Evolutionary conservation across 768 basidiomycete genomes (phyloP).

Genomic region (Phlebiopsis flavidoalba): DNA sequence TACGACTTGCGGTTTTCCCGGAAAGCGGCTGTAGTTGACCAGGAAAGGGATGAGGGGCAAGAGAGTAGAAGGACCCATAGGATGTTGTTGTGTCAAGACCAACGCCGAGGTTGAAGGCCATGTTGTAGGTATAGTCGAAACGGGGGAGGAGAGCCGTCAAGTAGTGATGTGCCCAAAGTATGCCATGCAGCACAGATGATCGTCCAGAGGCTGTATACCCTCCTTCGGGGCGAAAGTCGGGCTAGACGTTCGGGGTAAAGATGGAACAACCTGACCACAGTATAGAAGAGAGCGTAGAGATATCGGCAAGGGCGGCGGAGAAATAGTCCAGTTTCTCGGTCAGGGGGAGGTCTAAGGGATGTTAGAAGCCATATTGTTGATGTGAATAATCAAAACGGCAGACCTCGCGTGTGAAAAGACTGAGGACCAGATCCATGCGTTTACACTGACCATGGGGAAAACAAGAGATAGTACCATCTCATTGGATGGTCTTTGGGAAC

Average conservation of each 20-base stretch:
- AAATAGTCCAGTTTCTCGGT: slow-evolving; percentile 97
- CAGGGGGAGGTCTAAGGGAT: slow-evolving; percentile 55
- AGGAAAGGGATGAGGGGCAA: slow-evolving; percentile 42
- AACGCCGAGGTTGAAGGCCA: slow-evolving; percentile 71
- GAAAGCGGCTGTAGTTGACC: slow-evolving; percentile 55
- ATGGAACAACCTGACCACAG: slow-evolving; percentile 71
- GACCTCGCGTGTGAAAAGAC: slow-evolving; percentile 93
- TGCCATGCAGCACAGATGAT: slow-evolving; percentile 43
- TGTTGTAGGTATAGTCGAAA: slow-evolving; percentile 95
- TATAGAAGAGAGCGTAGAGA: slow-evolving; percentile 73
- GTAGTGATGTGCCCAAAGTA: slow-evolving; percentile 78
- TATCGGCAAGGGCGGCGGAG: slow-evolving; percentile 85
- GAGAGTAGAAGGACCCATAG: slow-evolving; percentile 77
- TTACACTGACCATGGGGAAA: slow-evolving; percentile 69
- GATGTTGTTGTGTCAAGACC: slow-evolving; percentile 75
- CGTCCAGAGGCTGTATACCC: slow-evolving; percentile 36
- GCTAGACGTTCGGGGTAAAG: slow-evolving; percentile 47
- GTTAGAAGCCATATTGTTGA: slow-evolving; percentile 5
- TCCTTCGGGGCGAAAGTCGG: background rate
- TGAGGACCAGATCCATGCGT: slow-evolving; percentile 90
- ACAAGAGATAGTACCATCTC: slow-evolving; percentile 59
- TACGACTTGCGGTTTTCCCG: slow-evolving; percentile 49
- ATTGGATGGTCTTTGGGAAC: slow-evolving; percentile 61
- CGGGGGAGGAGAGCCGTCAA: slow-evolving; percentile 61
- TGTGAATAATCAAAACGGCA: slow-evolving; percentile 21